phyloP scores from a whole-genome alignment of 495 filamentous ascomycete genomes.

The Hypomontagnella monticulosa region DNA sequence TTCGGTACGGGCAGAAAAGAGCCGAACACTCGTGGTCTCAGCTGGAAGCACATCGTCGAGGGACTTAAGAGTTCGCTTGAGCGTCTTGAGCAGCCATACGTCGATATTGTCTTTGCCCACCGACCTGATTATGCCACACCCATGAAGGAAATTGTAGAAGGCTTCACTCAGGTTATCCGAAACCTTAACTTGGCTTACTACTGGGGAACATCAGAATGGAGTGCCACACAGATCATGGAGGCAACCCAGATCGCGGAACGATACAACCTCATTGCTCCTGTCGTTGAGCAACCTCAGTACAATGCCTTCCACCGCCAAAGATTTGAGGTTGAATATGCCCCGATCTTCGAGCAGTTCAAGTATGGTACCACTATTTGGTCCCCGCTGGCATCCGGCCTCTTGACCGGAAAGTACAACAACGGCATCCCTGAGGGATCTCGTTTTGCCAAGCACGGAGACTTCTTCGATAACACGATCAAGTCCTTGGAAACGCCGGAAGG shows the following conservation, averaged over 20 bases:
- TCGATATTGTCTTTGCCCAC: constrained; percentile 60
- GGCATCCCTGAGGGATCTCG: constrained; percentile 67
- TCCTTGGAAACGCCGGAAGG: constrained; percentile 43
- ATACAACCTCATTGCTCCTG: constrained; percentile 65
- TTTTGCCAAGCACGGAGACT: constrained; percentile 56
- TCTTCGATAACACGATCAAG: constrained; percentile 52
- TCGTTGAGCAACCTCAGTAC: constrained; percentile 68
- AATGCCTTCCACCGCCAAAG: constrained; percentile 64
- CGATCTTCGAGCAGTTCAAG: constrained; percentile 68
- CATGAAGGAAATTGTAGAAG: constrained; percentile 62
- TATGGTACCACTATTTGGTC: constrained; percentile 77
- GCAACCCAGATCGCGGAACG: constrained; percentile 64
- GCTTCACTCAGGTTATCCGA: constrained; percentile 63
- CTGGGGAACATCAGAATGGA: constrained; percentile 67
- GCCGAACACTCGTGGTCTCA: constrained; percentile 59
- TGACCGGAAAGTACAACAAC: constrained; percentile 86
- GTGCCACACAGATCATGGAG: constrained; percentile 64
- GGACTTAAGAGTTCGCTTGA: constrained; percentile 57
- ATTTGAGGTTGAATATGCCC: constrained; percentile 71
- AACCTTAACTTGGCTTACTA: constrained; percentile 66
- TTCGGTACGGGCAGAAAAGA: constrained; percentile 59
- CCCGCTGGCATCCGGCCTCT: constrained; percentile 73
- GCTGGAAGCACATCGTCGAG: constrained; percentile 59
- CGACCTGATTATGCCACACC: constrained; percentile 55
- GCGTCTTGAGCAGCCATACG: constrained; percentile 57